A percentile compares a stretch with the other conserved stretches of the same genome.
These are phyloP conservation scores for Micromonas commoda DNA, from an alignment of 139 green algal species.

Conservation along the genomic window DNA sequence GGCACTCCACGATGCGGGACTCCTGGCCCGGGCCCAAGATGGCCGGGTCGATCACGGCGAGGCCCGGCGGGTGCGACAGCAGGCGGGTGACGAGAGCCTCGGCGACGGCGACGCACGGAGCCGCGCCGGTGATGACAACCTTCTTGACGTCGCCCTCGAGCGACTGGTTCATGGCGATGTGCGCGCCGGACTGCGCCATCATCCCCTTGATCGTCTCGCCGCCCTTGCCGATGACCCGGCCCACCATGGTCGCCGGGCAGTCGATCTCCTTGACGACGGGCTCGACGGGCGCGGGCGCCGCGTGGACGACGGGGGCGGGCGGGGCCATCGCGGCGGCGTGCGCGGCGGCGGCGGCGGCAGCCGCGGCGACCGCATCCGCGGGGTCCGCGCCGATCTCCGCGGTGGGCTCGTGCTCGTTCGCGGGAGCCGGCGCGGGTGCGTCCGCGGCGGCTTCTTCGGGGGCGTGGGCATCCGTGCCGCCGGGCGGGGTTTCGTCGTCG, in stretches of 20 bases:
- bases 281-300: too few species aligned
- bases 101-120: neutral
- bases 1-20: constrained; percentile 60
- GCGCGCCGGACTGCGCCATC: constrained; percentile 54
- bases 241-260: constrained; percentile 53
- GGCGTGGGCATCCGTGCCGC: too few species aligned
- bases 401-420: too few species aligned
- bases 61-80: neutral
- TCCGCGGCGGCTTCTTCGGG: too few species aligned
- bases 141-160: constrained; percentile 16
- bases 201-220: constrained; percentile 81
- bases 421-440: too few species aligned
- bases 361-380: too few species aligned
- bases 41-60: too few species aligned
- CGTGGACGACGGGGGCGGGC: too few species aligned
- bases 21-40: neutral
- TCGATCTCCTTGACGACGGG: neutral
- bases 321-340: too few species aligned
- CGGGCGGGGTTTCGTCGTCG: too few species aligned
- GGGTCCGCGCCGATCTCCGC: too few species aligned
- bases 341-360: too few species aligned
- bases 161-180: constrained; percentile 58
- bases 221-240: constrained; percentile 75
- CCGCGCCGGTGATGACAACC: constrained; percentile 22
- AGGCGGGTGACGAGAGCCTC: constrained; percentile 23